phyloP scores from a whole-genome alignment of 441 rosid genomes.

The Populus hybrid region DNA sequence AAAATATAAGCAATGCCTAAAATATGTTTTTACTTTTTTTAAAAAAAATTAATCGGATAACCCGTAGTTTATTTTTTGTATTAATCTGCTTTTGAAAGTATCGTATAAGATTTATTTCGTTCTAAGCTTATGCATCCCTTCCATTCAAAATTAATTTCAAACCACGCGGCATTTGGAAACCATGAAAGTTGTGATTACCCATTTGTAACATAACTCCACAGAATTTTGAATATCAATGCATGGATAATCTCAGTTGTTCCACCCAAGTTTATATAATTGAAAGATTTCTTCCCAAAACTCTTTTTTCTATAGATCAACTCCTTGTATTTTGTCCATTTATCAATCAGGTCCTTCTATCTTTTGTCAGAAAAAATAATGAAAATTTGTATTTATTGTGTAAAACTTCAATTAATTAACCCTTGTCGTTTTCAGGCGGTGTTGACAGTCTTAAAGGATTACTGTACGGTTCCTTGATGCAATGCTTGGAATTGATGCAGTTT shows the following conservation, averaged over 20 bases:
- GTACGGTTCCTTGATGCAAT: neutral
- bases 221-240: neutral
- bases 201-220: neutral
- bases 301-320: too few species aligned
- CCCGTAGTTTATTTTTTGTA: too few species aligned
- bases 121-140: neutral
- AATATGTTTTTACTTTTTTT: too few species aligned
- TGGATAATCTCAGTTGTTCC: neutral
- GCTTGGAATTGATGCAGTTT: too few species aligned
- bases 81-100: neutral
- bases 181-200: neutral
- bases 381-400: neutral
- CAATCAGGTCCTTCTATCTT: neutral
- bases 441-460: neutral
- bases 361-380: neutral
- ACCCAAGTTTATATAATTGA: neutral
- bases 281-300: too few species aligned
- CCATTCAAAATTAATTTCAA: neutral
- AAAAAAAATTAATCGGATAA: too few species aligned
- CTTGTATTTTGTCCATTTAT: neutral
- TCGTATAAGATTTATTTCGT: too few species aligned
- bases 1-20: too few species aligned
- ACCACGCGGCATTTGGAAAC: neutral
- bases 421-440: neutral
- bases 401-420: constrained; percentile 1